A percentile compares a stretch with the other conserved stretches of the same genome.
Conservation (phyloP, 331 rosid genomes). For the Erythrophleum ivorense region DNA sequence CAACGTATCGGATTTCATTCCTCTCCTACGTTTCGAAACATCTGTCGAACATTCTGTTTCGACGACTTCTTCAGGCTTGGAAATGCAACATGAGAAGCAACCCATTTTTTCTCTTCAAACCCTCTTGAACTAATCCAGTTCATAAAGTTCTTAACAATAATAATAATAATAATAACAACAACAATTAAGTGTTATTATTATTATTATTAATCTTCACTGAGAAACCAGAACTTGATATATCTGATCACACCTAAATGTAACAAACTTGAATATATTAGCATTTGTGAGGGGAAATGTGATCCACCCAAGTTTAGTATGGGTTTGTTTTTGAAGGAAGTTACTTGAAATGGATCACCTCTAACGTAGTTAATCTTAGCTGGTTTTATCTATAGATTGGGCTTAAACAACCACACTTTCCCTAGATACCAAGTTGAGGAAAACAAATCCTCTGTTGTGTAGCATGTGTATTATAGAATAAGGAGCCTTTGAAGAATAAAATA, state of each 20-base stretch:
- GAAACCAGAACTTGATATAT: constrained; percentile 7
- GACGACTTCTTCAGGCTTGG: not conserved
- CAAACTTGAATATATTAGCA: not conserved
- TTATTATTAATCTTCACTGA: constrained; percentile 10
- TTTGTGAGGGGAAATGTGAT: not conserved
- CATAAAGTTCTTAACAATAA: not conserved
- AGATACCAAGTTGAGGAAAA: not conserved
- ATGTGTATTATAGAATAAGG: too few species aligned
- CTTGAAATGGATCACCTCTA: not conserved
- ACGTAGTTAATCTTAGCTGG: not conserved
- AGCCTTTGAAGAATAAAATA: too few species aligned
- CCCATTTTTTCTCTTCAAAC: constrained; percentile 16
- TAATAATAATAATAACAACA: not conserved
- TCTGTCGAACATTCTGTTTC: not conserved
- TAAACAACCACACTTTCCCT: not conserved
- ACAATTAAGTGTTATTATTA: not conserved
- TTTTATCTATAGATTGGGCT: too few species aligned
- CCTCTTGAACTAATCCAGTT: constrained; percentile 10
- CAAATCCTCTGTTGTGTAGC: not conserved
- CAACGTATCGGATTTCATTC: constrained; percentile 16
- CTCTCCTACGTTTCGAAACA: not conserved
- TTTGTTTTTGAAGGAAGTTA: not conserved
- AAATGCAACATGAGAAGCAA: constrained; percentile 41
- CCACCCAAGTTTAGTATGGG: constrained; percentile 5
- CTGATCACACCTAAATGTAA: not conserved